Percentiles rank a stretch among this genome's conserved stretches.
Evolutionary conservation across 2,329 filamentous ascomycete species (phyloP).

Genomic region (Xylogone sp.): DNA sequence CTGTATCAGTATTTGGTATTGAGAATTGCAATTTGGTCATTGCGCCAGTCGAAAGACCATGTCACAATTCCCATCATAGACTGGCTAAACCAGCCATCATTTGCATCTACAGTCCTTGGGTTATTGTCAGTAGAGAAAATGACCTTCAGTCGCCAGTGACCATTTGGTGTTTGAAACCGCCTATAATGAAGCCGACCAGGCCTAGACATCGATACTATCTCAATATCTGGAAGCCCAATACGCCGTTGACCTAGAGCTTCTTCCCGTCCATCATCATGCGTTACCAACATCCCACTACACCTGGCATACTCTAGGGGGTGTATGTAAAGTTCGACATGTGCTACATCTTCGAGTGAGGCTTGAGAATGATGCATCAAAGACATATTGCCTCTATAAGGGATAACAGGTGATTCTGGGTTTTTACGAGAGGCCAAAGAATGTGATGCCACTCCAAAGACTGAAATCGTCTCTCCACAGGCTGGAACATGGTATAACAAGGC

Average conservation of each 20-base stretch:
- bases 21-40: too few species aligned
- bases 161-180: too few species aligned
- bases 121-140: too few species aligned
- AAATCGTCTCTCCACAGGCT: too few species aligned
- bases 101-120: too few species aligned
- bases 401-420: not conserved
- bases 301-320: not conserved
- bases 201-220: not conserved
- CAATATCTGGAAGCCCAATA: not conserved
- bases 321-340: not conserved
- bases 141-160: too few species aligned
- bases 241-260: conserved; percentile 1
- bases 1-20: too few species aligned
- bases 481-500: too few species aligned
- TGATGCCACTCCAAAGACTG: not conserved
- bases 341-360: not conserved
- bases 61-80: too few species aligned
- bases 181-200: not conserved
- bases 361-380: not conserved
- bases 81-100: too few species aligned
- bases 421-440: not conserved
- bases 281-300: conserved; percentile 1
- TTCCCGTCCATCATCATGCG: not conserved
- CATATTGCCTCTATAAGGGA: not conserved
- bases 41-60: too few species aligned